Conservation (phyloP, 352 stramenopile genomes). For the Globisporangium carolinianum region DNA sequence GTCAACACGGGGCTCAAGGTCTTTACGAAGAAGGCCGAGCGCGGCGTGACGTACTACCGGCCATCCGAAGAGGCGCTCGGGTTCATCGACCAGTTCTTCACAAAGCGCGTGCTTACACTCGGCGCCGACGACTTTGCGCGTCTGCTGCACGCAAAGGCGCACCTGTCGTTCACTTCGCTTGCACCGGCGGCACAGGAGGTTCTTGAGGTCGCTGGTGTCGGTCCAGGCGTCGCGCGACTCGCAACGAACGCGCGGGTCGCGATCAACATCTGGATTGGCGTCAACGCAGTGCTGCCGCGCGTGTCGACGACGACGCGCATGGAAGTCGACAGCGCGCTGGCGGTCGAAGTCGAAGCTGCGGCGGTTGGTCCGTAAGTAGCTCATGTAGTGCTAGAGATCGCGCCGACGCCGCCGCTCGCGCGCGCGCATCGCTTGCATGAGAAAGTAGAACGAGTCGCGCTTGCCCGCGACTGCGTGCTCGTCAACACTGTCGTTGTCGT, state of each 20-base stretch:
- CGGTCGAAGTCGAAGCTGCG: background rate
- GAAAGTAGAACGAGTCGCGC: slow-evolving; percentile 78
- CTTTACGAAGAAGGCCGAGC: slow-evolving; percentile 74
- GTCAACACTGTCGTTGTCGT: slow-evolving; percentile 12
- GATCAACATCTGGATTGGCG: slow-evolving; percentile 78
- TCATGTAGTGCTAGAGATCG: slow-evolving; percentile 3
- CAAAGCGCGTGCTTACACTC: slow-evolving; percentile 58
- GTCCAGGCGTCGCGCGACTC: slow-evolving; percentile 52
- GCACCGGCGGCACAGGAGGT: slow-evolving; percentile 25
- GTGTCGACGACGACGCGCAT: slow-evolving; percentile 59
- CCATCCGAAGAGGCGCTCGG: slow-evolving; percentile 82
- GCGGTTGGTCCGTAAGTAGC: slow-evolving; percentile 5
- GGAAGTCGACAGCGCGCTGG: slow-evolving; percentile 29
- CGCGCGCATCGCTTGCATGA: slow-evolving; percentile 46
- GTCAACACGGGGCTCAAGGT: slow-evolving; percentile 91
- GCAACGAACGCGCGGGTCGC: slow-evolving; percentile 30
- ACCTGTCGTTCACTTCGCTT: slow-evolving; percentile 46
- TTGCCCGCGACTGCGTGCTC: slow-evolving; percentile 32
- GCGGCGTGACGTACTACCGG: slow-evolving; percentile 73
- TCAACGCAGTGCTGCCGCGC: slow-evolving; percentile 60
- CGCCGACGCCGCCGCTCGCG: slow-evolving; percentile 8
- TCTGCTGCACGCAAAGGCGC: slow-evolving; percentile 43
- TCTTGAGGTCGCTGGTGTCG: slow-evolving; percentile 29
- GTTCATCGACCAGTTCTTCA: slow-evolving; percentile 85
- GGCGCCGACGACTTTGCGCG: slow-evolving; percentile 32